phyloP scores from a whole-genome alignment of 1,139 yeast species.

The Suhomyces bokatorum region DNA sequence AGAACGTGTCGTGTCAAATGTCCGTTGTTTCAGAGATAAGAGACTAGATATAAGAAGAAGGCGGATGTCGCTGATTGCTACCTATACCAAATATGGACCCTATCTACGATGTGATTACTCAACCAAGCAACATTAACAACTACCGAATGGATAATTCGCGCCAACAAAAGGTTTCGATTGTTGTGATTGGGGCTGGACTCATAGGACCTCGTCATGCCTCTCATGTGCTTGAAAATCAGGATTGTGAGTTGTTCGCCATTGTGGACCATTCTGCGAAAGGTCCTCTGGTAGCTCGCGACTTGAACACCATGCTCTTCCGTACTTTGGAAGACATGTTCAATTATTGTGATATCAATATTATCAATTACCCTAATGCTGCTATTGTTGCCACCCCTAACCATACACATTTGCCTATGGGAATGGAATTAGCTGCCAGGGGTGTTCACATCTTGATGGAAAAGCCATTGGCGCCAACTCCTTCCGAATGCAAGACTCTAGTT shows the following conservation, averaged over 20 bases:
- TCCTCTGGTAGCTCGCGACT: slow-evolving; percentile 30
- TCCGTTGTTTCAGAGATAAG: not conserved
- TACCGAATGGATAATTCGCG: not conserved
- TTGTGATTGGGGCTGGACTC: slow-evolving; percentile 27
- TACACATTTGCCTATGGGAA: slow-evolving; percentile 38
- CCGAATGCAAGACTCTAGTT: slow-evolving; percentile 36
- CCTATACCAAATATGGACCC: slow-evolving; percentile 10
- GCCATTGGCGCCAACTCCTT: slow-evolving; percentile 41
- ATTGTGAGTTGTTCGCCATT: slow-evolving; percentile 34
- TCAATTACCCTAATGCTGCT: slow-evolving; percentile 41
- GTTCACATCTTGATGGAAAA: slow-evolving; percentile 43
- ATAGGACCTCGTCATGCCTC: slow-evolving; percentile 29
- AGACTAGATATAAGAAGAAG: not conserved
- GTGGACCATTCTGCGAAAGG: slow-evolving; percentile 45
- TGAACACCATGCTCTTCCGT: slow-evolving; percentile 29
- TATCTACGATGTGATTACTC: slow-evolving; percentile 12
- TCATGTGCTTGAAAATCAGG: slow-evolving; percentile 24
- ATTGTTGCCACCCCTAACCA: slow-evolving; percentile 47
- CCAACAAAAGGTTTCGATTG: slow-evolving; percentile 14
- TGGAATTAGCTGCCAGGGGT: slow-evolving; percentile 36
- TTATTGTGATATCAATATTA: slow-evolving; percentile 25
- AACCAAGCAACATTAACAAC: not conserved
- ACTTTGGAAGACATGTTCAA: slow-evolving; percentile 29
- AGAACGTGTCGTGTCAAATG: too few relatives aligned
- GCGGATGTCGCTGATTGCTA: not conserved